Base-by-base conservation (phyloP, 768 basidiomycete genomes). In the Russula foetens region DNA sequence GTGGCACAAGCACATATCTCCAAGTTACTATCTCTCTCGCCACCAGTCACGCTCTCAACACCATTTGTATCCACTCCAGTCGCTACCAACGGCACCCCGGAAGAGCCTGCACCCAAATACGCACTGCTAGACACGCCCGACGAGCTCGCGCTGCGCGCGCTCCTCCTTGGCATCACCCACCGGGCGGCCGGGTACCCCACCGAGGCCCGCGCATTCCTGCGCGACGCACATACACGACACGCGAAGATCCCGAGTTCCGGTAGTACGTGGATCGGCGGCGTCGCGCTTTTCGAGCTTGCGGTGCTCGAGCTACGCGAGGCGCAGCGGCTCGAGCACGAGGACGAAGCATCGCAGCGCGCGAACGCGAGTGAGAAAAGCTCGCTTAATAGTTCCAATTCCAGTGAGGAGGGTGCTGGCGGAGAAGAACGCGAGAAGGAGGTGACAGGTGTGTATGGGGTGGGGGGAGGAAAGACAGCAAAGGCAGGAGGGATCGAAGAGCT, bases 231-330 rank as follows among this genome's bases (percentile, higher is more conserved):
- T 56, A 71, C 69, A 7, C 72, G 75, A 12, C 76, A 79, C 29
- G 59, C 69, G 14, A 55, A 70, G 28, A 69, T 80, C 38, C 60
- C 60, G 9, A 62, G 35, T 24, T 73, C 76, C n/a, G 75, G 79
- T 33, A 84, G 79, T 63, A 84, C 80, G 0, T 91, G 89, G 89
- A 79, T 89, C 5, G 76, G 75, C 1, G 82, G 85, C 3, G 77
- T 89, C 3, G 79, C 86, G 15, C 74, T 79, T 68, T 88, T 89
- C 58, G 89, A 91, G 70, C 71, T 84, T 14, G 84, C 86, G 0
- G 85, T 88, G 38, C 67, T 86, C n/a, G 84, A 86, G 59, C 72
- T 91, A 67, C 83, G 81, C 70, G 82, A 85, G 63, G 74, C 52
- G 21, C 60, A 61, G 24, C 60, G 60, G 1, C 49, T 51, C 24